Evolutionary conservation across 225 moss, liverwort and hornwort genomes (phyloP).

Genomic region (Climacium dendroides): DNA sequence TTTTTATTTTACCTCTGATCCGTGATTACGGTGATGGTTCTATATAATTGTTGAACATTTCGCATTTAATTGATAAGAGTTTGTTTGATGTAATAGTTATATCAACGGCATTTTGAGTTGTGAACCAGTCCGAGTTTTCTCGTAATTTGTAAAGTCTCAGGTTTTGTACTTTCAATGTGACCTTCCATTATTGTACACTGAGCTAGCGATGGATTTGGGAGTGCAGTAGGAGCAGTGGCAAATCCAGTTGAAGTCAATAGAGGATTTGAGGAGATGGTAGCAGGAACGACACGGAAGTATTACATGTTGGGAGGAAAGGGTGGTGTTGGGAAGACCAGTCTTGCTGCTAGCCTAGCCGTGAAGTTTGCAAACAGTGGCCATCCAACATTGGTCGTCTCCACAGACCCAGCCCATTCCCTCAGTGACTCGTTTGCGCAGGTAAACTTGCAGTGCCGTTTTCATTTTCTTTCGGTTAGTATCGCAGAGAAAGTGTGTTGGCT

Average conservation of each 20-base stretch:
- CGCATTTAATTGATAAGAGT: not conserved
- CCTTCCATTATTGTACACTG: not conserved
- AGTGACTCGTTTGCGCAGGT: conserved; percentile 98
- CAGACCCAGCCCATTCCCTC: conserved; percentile 88
- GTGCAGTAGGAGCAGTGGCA: conserved; percentile 42
- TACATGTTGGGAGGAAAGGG: conserved; percentile 97
- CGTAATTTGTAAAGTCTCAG: not conserved
- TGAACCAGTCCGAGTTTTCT: not conserved
- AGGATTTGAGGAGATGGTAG: conserved; percentile 76
- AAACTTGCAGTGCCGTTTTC: not conserved
- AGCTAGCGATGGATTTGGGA: not conserved
- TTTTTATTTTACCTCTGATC: not conserved
- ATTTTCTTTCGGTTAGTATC: not conserved
- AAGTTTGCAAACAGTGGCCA: conserved; percentile 93
- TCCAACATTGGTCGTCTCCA: conserved; percentile 91
- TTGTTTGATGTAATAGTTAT: not conserved
- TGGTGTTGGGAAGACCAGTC: conserved; percentile 93
- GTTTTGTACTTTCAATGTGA: not conserved
- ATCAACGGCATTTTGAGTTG: not conserved
- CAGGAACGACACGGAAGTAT: conserved; percentile 67
- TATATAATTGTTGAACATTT: not conserved
- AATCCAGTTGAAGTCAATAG: conserved; percentile 52
- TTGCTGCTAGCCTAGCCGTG: conserved; percentile 86
- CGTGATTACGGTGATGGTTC: not conserved
- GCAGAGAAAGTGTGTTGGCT: not conserved